phyloP scores from a whole-genome alignment of 2,329 filamentous ascomycete genomes.

The Domatiomyces globalis region DNA sequence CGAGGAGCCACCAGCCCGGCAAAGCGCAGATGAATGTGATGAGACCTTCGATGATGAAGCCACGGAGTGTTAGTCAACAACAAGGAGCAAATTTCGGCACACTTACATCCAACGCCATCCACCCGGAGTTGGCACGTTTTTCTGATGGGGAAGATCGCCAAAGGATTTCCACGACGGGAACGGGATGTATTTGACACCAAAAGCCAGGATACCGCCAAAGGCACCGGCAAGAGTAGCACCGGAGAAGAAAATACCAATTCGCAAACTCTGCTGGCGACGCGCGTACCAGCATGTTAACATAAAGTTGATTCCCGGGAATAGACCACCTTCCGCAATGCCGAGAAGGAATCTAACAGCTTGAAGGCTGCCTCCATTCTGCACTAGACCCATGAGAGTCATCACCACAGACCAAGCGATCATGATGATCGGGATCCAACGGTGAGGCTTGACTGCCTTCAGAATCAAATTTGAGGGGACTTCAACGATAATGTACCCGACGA shows the following conservation, averaged over 20 bases:
- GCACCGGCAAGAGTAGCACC: constrained; percentile 49
- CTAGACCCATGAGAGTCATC: constrained; percentile 37
- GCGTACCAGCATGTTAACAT: constrained; percentile 33
- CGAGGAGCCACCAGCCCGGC: constrained; percentile 42
- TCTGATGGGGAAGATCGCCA: constrained; percentile 1
- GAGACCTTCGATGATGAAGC: constrained; percentile 36
- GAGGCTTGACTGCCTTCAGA: constrained; percentile 32
- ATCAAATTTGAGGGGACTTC: constrained; percentile 52
- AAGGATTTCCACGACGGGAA: constrained; percentile 2
- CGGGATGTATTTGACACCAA: constrained; percentile 40
- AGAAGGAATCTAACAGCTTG: constrained; percentile 23
- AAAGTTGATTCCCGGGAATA: constrained; percentile 35
- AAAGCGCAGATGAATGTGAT: constrained; percentile 42
- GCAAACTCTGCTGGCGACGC: constrained; percentile 52
- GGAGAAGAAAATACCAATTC: constrained; percentile 52
- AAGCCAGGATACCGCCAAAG: constrained; percentile 55
- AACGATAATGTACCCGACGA: constrained; percentile 30
- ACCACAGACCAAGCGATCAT: constrained; percentile 34
- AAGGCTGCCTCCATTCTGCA: constrained; percentile 32
- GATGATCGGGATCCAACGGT: constrained; percentile 19
- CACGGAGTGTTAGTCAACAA: background rate
- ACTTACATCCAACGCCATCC: constrained; percentile 51
- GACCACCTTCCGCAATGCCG: constrained; percentile 24
- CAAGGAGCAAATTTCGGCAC: background rate
- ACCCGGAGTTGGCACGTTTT: constrained; percentile 29